A percentile compares a stretch with the other conserved stretches of the same genome.
These are phyloP conservation scores for Papiliotrema terrestris DNA, from an alignment of 1,284 basidiomycete genomes.

Conservation along the genomic window DNA sequence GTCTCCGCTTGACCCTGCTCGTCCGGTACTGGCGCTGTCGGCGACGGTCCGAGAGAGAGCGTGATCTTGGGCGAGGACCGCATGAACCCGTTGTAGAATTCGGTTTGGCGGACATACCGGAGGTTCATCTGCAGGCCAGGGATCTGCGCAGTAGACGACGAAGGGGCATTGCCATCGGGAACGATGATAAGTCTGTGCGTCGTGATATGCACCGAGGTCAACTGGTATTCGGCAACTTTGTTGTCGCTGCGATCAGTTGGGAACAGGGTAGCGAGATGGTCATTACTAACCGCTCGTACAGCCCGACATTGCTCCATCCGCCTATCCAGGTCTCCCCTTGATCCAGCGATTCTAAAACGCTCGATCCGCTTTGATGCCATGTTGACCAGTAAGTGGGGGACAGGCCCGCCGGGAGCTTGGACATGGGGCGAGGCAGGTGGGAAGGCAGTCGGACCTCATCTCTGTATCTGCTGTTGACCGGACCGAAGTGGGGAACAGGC, in stretches of 20 bases:
- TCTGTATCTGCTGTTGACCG: no score
- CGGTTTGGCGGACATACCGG: slow-evolving; percentile 67
- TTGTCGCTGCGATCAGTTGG: slow-evolving; percentile 58
- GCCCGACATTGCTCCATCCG: slow-evolving; percentile 72
- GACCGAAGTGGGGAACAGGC: no score
- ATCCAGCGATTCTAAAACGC: slow-evolving; percentile 42
- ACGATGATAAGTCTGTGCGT: slow-evolving; percentile 62
- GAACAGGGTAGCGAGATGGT: slow-evolving; percentile 12
- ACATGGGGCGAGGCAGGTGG: neutral
- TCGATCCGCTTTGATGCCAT: slow-evolving; percentile 14
- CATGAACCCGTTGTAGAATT: slow-evolving; percentile 89
- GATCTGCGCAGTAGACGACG: slow-evolving; percentile 6
- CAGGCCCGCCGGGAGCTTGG: slow-evolving; percentile 20
- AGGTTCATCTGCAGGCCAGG: slow-evolving; percentile 60
- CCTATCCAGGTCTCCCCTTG: slow-evolving; percentile 70
- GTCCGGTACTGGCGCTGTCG: slow-evolving; percentile 26
- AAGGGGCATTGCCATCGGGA: slow-evolving; percentile 12
- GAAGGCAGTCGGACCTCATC: no score
- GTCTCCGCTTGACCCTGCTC: slow-evolving; percentile 9
- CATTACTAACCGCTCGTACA: slow-evolving; percentile 77
- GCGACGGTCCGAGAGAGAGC: slow-evolving; percentile 57
- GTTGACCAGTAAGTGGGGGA: slow-evolving; percentile 28
- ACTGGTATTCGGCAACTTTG: slow-evolving; percentile 62
- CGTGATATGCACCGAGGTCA: slow-evolving; percentile 72
- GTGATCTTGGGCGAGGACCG: slow-evolving; percentile 87